These are phyloP conservation scores for Punica granatum DNA, from an alignment of 345 rosid genomes.

Conservation along the genomic window DNA sequence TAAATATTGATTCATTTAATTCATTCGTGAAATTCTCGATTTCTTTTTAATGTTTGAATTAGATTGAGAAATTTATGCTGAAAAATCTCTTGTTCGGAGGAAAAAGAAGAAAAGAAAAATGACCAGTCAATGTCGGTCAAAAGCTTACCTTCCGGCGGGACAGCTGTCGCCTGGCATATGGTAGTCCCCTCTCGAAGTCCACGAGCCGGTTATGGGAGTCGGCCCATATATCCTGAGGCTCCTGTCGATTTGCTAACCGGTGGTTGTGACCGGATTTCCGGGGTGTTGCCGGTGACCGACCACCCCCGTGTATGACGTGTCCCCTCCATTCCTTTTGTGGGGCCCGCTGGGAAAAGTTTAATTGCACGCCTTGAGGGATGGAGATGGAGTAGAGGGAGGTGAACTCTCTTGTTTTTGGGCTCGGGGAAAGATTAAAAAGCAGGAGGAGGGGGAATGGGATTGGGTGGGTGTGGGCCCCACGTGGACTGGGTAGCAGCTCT, in stretches of 20 bases:
- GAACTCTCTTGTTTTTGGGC: not conserved
- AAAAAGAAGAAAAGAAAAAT: too few species aligned
- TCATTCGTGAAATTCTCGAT: too few species aligned
- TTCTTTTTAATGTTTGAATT: too few species aligned
- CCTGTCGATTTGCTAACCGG: not conserved
- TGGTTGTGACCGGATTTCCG: slow-evolving; percentile 2
- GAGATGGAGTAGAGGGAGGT: not conserved
- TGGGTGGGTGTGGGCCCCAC: not conserved
- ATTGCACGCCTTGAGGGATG: not conserved
- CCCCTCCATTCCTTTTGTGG: not conserved
- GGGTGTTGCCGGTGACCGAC: slow-evolving; percentile 1
- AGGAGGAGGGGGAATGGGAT: too few species aligned
- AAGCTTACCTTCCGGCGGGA: too few species aligned
- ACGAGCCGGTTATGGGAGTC: not conserved
- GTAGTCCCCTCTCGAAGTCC: not conserved
- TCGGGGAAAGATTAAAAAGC: not conserved
- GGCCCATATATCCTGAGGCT: slow-evolving; percentile 4
- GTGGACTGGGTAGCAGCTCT: too few species aligned
- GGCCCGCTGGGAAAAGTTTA: not conserved
- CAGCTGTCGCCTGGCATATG: too few species aligned
- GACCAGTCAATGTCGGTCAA: too few species aligned
- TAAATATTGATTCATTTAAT: too few species aligned
- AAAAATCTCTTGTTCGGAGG: too few species aligned
- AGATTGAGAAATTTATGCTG: too few species aligned
- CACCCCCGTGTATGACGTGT: not conserved